Percentiles rank a stretch among this genome's conserved stretches.
Conservation (phyloP, 2,329 filamentous ascomycete species). For the Fusarium luffae region DNA sequence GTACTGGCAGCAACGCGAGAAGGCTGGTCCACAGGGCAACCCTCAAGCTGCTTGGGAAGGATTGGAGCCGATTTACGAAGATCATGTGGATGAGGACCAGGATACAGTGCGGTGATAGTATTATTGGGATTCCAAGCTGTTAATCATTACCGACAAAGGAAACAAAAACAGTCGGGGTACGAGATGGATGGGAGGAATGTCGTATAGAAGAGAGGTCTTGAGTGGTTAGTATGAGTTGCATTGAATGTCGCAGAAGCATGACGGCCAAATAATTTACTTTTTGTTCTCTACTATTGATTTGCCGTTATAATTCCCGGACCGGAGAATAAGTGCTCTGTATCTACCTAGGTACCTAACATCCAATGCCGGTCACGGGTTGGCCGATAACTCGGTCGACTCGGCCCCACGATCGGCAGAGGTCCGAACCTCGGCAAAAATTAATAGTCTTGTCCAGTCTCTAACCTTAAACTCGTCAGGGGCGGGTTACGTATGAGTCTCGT, state of each 20-base stretch:
- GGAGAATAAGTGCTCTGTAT: not conserved
- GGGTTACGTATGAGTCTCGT: slow-evolving; percentile 25
- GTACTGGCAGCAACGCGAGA: slow-evolving; percentile 84
- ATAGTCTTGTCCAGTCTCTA: not conserved
- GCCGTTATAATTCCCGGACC: slow-evolving; percentile 4
- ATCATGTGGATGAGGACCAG: slow-evolving; percentile 38
- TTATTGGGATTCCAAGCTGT: not conserved
- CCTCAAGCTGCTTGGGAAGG: slow-evolving; percentile 69
- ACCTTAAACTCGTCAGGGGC: slow-evolving; percentile 27
- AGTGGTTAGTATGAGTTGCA: slow-evolving; percentile 18
- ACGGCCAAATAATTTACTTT: not conserved
- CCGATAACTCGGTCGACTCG: slow-evolving; percentile 28
- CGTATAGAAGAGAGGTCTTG: slow-evolving; percentile 7
- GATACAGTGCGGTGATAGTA: slow-evolving; percentile 21
- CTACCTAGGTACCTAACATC: not conserved
- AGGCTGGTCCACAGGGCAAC: slow-evolving; percentile 70
- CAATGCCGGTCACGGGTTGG: slow-evolving; percentile 20
- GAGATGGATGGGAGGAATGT: not conserved
- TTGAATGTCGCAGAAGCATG: not conserved
- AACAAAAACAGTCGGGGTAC: not conserved
- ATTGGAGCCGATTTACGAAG: slow-evolving; percentile 78
- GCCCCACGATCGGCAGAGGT: slow-evolving; percentile 24
- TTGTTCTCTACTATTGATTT: not conserved
- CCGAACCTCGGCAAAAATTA: slow-evolving; percentile 40
- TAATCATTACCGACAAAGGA: slow-evolving; percentile 8